phyloP scores from a whole-genome alignment of 179 eudicot genomes.

The Camellia oleifera region DNA sequence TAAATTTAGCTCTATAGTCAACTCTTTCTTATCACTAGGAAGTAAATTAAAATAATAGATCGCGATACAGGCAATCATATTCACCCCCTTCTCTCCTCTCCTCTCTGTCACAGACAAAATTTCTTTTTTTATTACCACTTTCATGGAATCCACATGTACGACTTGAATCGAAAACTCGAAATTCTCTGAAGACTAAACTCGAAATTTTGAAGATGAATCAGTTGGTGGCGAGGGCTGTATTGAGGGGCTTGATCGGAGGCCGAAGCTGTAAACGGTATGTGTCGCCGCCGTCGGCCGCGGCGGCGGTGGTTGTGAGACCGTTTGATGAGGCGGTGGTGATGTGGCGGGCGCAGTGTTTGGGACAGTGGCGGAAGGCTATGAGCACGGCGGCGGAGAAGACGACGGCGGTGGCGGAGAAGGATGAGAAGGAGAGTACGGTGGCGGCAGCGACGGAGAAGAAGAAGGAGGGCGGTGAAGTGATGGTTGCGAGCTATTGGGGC shows the following conservation, averaged over 20 bases:
- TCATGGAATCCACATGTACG: background rate
- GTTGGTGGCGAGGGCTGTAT: background rate
- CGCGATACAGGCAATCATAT: background rate
- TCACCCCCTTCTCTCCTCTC: background rate
- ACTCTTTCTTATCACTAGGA: background rate
- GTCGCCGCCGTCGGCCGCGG: background rate
- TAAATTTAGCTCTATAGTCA: no score
- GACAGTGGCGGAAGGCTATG: constrained; percentile 36
- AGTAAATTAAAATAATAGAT: background rate
- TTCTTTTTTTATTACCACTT: background rate
- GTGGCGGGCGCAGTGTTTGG: background rate
- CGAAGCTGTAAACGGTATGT: background rate
- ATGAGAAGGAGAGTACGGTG: constrained; percentile 10
- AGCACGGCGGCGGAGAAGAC: constrained; percentile 22
- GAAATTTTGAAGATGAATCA: background rate
- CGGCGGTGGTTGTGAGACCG: background rate
- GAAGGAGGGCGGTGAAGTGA: background rate
- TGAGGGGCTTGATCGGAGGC: background rate
- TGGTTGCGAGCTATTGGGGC: constrained; percentile 77
- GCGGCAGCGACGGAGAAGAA: constrained; percentile 10
- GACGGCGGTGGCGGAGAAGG: constrained; percentile 17
- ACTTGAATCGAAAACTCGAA: background rate
- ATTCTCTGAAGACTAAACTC: background rate
- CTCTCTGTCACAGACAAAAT: background rate
- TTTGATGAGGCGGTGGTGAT: background rate